Conservation (phyloP, 1,284 basidiomycete genomes). For the Ceratobasidium sp. region DNA sequence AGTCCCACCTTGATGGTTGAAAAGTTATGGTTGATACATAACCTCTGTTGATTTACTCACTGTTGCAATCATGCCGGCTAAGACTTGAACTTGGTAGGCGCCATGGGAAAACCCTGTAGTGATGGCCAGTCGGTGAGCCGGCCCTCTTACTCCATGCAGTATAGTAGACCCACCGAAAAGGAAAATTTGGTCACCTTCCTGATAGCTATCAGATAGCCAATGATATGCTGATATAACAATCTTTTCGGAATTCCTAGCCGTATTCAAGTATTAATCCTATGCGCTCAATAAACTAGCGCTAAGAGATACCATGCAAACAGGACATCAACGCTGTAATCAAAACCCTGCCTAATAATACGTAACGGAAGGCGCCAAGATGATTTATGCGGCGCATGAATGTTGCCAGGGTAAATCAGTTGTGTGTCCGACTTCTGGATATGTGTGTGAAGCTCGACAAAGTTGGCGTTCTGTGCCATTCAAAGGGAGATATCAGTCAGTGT, state of each 20-base stretch:
- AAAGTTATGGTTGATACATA: not conserved
- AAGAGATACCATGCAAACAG: slow-evolving; percentile 42
- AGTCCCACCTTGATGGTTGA: slow-evolving; percentile 55
- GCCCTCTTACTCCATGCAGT: too few relatives aligned
- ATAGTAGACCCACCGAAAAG: slow-evolving; percentile 42
- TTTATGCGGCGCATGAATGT: slow-evolving; percentile 41
- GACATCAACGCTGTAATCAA: slow-evolving; percentile 17
- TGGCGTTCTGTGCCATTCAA: not conserved
- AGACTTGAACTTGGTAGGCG: slow-evolving; percentile 62
- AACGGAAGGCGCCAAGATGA: slow-evolving; percentile 11
- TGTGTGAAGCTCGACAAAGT: slow-evolving; percentile 7
- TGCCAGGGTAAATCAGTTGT: slow-evolving; percentile 45
- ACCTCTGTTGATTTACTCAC: slow-evolving; percentile 49
- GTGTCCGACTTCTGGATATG: not conserved
- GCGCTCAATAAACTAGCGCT: too few relatives aligned
- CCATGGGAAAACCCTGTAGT: slow-evolving; percentile 62
- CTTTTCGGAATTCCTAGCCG: slow-evolving; percentile 43
- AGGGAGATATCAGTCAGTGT: too few relatives aligned
- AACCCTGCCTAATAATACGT: not conserved
- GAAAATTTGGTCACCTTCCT: slow-evolving; percentile 41
- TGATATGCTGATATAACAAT: slow-evolving; percentile 41
- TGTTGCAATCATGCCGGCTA: slow-evolving; percentile 61
- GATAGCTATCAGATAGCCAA: slow-evolving; percentile 46
- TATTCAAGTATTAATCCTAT: too few relatives aligned
- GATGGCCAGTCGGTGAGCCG: too few relatives aligned